These are phyloP conservation scores for Chlamydomonas incerta DNA, from an alignment of 139 green algal genomes.

Conservation along the genomic window DNA sequence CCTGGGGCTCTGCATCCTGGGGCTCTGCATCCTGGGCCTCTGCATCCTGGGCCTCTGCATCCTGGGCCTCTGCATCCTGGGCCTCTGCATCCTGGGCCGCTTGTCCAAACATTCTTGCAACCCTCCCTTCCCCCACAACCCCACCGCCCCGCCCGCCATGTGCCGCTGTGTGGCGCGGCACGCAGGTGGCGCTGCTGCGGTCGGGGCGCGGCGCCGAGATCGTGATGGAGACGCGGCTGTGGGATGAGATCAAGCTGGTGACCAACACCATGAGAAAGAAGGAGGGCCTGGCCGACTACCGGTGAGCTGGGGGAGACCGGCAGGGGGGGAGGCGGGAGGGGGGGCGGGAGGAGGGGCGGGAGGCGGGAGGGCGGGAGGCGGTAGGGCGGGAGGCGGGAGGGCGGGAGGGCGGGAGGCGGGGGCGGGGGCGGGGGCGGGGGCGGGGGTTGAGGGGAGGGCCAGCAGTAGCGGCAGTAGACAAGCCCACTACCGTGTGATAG, in stretches of 20 bases:
- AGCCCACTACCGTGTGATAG: too few species aligned
- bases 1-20: too few species aligned
- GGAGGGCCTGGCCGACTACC: slow-evolving; percentile 97
- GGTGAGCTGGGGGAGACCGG: slow-evolving; percentile 43
- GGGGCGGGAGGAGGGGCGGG: background rate
- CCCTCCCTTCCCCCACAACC: too few species aligned
- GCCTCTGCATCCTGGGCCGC: too few species aligned
- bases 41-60: too few species aligned
- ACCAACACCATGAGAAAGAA: slow-evolving; percentile 92
- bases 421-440: background rate
- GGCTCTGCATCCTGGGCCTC: too few species aligned
- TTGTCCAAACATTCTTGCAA: too few species aligned
- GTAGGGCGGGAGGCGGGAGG: background rate
- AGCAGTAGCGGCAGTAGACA: too few species aligned
- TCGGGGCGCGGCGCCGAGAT: slow-evolving; percentile 80
- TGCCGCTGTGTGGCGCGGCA: slow-evolving; percentile 70
- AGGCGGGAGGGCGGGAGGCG: background rate
- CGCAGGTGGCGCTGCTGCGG: slow-evolving; percentile 70
- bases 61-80: too few species aligned
- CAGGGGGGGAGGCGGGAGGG: background rate
- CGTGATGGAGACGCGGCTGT: slow-evolving; percentile 95
- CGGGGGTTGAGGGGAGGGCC: too few species aligned
- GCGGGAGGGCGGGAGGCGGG: background rate
- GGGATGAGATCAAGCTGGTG: slow-evolving; percentile 86
- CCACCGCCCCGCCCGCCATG: slow-evolving; percentile 53